These are phyloP conservation scores for Penicillium fimorum DNA, from an alignment of 495 filamentous ascomycete genomes.

Conservation along the genomic window DNA sequence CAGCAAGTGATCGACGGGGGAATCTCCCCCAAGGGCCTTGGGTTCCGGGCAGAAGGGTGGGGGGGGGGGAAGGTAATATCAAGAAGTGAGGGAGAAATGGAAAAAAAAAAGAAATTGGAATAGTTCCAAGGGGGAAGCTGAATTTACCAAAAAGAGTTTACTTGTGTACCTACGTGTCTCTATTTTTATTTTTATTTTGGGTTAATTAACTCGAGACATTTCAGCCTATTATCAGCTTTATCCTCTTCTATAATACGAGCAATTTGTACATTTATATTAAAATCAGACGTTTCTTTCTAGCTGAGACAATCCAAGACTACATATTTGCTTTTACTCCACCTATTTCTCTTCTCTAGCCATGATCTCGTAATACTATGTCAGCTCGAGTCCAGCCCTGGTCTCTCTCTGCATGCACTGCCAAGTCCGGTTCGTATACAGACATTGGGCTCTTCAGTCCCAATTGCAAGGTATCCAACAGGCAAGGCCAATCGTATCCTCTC, in stretches of 20 bases:
- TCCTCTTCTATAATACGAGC: neutral
- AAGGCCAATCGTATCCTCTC: constrained; percentile 22
- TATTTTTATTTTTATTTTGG: neutral
- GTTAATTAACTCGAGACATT: constrained; percentile 4
- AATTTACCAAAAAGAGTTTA: neutral
- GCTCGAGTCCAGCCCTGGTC: constrained; percentile 1
- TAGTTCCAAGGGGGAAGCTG: neutral
- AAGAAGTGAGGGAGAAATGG: constrained; percentile 8
- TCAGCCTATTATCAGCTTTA: neutral
- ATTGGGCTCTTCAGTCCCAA: constrained; percentile 18
- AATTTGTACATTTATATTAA: neutral
- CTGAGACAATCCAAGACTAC: constrained; percentile 1
- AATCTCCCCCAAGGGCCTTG: constrained; percentile 13
- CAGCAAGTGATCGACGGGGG: constrained; percentile 25
- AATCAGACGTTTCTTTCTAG: neutral
- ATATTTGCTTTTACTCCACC: neutral
- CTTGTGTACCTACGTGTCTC: too few species aligned
- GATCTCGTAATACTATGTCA: constrained; percentile 22
- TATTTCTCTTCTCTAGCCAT: constrained; percentile 15
- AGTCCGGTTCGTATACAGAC: constrained; percentile 2
- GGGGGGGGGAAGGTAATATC: neutral
- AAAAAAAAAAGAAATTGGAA: neutral
- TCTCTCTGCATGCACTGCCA: constrained; percentile 3
- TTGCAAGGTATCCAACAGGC: constrained; percentile 13
- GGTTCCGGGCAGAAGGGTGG: constrained; percentile 9